These are phyloP conservation scores for Friedmanniomyces simplex DNA, from an alignment of 495 filamentous ascomycete species.

Conservation along the genomic window DNA sequence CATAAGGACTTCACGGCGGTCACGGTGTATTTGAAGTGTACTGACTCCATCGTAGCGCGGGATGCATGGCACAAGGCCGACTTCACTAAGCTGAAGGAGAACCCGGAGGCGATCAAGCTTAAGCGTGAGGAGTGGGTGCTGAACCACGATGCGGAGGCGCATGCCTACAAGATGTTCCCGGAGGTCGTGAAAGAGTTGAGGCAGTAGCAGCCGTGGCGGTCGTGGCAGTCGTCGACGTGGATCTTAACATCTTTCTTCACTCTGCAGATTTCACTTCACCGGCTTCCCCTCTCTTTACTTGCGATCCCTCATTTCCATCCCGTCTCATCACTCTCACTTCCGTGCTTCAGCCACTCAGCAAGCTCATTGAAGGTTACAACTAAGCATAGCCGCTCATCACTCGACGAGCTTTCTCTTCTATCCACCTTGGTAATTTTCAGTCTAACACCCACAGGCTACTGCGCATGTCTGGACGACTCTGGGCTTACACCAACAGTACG, in stretches of 20 bases:
- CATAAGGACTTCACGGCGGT: neutral
- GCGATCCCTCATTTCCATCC: neutral
- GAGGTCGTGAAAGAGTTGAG: conserved; percentile 4
- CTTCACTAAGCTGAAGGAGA: conserved; percentile 27
- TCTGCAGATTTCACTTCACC: neutral
- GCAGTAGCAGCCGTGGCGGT: neutral
- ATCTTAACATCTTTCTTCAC: neutral
- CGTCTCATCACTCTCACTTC: no score
- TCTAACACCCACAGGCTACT: no score
- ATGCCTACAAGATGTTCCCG: conserved; percentile 23
- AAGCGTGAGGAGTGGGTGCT: conserved; percentile 29
- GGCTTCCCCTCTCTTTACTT: no score
- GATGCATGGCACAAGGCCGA: conserved; percentile 33
- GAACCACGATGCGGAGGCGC: conserved; percentile 28
- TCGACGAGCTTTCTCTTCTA: no score
- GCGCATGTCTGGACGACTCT: no score
- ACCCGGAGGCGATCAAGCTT: conserved; percentile 27
- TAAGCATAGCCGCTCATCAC: no score
- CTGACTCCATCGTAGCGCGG: conserved; percentile 9
- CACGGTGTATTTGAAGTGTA: neutral
- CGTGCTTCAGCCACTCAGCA: no score
- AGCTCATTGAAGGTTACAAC: no score
- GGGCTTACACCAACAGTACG: no score
- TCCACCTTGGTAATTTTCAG: no score
- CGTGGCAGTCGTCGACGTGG: no score